A percentile compares a stretch with the other conserved stretches of the same genome.
Conservation (phyloP, 768 basidiomycete species). For the Lepiota venenata region DNA sequence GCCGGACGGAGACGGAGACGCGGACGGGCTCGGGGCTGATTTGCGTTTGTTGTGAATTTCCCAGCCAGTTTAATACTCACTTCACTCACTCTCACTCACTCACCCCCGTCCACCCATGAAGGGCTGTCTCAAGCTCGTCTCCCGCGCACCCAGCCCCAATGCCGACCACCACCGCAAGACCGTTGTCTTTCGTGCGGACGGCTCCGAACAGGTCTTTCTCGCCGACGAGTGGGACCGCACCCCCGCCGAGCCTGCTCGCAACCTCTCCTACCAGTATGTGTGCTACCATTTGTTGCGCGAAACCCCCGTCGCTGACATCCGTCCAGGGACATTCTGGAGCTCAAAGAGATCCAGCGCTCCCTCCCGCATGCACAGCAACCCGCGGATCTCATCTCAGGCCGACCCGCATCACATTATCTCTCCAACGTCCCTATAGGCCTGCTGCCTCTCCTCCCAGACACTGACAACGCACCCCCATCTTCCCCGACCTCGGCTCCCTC, state of each 20-base stretch:
- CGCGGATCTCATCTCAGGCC: conserved; percentile 37
- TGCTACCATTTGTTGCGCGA: conserved; percentile 1
- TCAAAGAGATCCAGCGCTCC: conserved; percentile 65
- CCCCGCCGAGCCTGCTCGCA: conserved; percentile 59
- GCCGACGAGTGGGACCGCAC: conserved; percentile 84
- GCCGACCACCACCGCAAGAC: conserved; percentile 37
- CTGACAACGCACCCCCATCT: conserved; percentile 13
- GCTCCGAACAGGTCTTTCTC: conserved; percentile 53
- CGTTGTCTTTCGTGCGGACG: conserved; percentile 58
- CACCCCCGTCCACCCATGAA: conserved; percentile 25
- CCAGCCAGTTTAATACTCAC: background rate
- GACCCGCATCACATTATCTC: conserved; percentile 37
- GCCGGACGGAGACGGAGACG: conserved; percentile 6
- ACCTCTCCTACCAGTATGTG: conserved; percentile 69
- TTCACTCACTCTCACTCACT: too few relatives aligned
- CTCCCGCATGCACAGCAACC: conserved; percentile 57
- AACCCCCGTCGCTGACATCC: background rate
- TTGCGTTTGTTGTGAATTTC: background rate
- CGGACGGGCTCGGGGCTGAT: conserved; percentile 1
- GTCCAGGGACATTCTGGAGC: conserved; percentile 62
- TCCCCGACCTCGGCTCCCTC: conserved; percentile 9
- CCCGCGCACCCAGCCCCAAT: conserved; percentile 20
- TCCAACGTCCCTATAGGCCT: conserved; percentile 61
- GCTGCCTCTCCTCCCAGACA: conserved; percentile 47
- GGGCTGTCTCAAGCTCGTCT: conserved; percentile 33